Base-by-base conservation (phyloP, 805 yeast genomes). In the Lachancea nothofagi region DNA sequence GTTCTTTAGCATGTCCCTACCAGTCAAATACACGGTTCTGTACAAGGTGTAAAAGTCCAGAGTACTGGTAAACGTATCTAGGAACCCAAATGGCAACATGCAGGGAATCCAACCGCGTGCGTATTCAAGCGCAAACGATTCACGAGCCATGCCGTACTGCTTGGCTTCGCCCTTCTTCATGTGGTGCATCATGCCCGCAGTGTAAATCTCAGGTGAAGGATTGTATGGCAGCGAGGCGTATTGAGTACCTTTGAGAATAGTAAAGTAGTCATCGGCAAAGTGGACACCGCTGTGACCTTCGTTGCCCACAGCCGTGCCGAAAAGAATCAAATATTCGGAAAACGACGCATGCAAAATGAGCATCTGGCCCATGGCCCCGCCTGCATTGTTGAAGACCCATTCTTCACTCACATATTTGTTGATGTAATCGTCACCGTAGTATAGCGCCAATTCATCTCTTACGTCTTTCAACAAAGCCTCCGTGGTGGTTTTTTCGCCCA, bases 71-170 rank as follows among this genome's bases (percentile, higher is more conserved):
- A 83, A 55, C 4, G 83, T 76, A 58, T 87, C 95, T 36, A 85
- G 67, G 65, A 90, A 78, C 0, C 98, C 98, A 61, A 93, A 93
- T 15, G 97, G 97, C 45, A 93, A 72, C 98, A 93, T 93, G 30
- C 90, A 81, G 25, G 98, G 97, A 49, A 93, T 86, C 95, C 96
- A 93, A 44, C 98, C 98, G 68, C 90, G 97, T 6, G 98, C 98
- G 55, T 90, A 72, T 62, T 93, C 98, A 49, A 93, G 68, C 8
- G 98, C 96, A 64, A 80, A 93, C 0, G 84, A 71, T 26, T 83
- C 95, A 22, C 75, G 62, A 2, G 85, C 82, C 95, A 93, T 86
- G 20, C 78, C 51, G 62, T 93, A 93, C 65, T 93, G 98, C 65
- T 85, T 87, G 51, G 77, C 75, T 31, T 60, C 48, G 25, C 96